Conservation (phyloP, 2,329 filamentous ascomycete genomes). For the Colletotrichum destructivum region DNA sequence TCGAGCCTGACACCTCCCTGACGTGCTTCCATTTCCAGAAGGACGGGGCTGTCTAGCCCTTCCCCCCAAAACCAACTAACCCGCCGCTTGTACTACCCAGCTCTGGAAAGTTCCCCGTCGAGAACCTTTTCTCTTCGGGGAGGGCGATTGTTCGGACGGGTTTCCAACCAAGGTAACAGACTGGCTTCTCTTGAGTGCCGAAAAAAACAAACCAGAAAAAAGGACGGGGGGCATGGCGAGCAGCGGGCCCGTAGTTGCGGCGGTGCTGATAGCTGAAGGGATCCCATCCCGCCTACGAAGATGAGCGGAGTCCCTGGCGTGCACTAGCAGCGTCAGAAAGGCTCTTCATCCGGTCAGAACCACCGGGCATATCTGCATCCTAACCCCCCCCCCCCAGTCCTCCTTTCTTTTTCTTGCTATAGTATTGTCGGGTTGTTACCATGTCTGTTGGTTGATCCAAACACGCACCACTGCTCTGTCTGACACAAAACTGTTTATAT, state of each 20-base stretch:
- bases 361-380: not conserved
- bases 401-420: not conserved
- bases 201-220: not conserved
- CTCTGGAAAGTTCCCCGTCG: too few relatives aligned
- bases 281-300: slow-evolving; percentile 1
- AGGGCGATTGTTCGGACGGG: too few relatives aligned
- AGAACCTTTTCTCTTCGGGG: too few relatives aligned
- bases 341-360: slow-evolving; percentile 11
- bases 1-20: slow-evolving; percentile 4
- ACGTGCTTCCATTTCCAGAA: slow-evolving; percentile 29
- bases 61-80: not conserved
- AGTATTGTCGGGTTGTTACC: not conserved
- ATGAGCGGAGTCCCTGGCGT: slow-evolving; percentile 19
- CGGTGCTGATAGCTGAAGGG: not conserved
- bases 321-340: slow-evolving; percentile 16
- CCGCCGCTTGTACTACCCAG: not conserved
- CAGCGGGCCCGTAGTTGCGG: not conserved
- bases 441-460: not conserved
- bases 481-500: too few relatives aligned
- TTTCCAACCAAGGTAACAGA: not conserved
- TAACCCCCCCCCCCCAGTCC: too few relatives aligned
- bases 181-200: not conserved
- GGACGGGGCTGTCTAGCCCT: not conserved
- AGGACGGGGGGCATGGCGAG: too few relatives aligned
- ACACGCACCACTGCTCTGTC: not conserved